Evolutionary conservation across 306 rosid genomes (phyloP).

Genomic region (Trifolium dubium): DNA sequence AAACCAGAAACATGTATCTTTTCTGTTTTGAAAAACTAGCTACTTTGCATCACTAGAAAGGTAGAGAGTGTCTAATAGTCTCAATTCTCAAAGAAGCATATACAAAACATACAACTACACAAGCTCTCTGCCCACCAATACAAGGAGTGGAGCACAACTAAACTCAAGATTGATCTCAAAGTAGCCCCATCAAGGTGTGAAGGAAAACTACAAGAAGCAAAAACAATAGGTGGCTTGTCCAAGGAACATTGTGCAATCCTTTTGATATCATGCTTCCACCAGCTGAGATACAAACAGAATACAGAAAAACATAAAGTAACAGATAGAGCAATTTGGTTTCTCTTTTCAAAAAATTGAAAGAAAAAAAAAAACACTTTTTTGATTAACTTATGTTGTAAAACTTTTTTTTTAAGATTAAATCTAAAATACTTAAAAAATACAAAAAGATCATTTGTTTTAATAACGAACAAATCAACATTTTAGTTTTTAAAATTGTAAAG

Average conservation of each 20-base stretch:
- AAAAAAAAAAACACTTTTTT: too few relatives aligned
- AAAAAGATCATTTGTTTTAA: too few relatives aligned
- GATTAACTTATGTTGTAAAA: too few relatives aligned
- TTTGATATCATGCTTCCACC: slow-evolving; percentile 54
- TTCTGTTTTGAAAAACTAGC: background rate
- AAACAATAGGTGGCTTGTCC: slow-evolving; percentile 31
- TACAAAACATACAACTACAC: slow-evolving; percentile 20
- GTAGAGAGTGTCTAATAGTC: background rate
- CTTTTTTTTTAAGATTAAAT: too few relatives aligned
- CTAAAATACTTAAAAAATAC: too few relatives aligned
- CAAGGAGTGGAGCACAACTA: background rate
- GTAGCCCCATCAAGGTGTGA: slow-evolving; percentile 15
- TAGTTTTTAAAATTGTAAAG: too few relatives aligned
- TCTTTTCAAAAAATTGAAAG: too few relatives aligned
- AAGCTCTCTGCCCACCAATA: slow-evolving; percentile 21
- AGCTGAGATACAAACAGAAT: slow-evolving; percentile 42
- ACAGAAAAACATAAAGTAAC: background rate
- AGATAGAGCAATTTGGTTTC: background rate
- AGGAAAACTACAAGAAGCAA: slow-evolving; percentile 36
- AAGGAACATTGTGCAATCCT: slow-evolving; percentile 44
- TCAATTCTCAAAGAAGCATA: slow-evolving; percentile 26
- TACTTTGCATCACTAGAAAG: background rate
- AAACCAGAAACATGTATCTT: background rate
- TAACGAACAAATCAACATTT: too few relatives aligned
- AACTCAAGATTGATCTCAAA: slow-evolving; percentile 33